phyloP scores from a whole-genome alignment of 768 basidiomycete species.

The Rubroboletus pulcherrimus region DNA sequence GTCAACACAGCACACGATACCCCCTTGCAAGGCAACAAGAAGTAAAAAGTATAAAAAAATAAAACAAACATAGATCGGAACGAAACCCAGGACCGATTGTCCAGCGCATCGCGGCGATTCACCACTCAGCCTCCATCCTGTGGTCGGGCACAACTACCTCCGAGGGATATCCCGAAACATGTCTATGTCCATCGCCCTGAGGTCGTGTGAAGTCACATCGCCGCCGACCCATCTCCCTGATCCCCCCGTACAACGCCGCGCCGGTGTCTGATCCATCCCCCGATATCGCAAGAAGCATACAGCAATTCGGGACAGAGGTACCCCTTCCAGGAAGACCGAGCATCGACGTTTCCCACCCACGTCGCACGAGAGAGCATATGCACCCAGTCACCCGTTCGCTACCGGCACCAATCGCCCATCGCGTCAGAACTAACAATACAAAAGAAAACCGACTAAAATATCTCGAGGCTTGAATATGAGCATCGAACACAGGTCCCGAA shows the following conservation, averaged over 20 bases:
- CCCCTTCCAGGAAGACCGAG: neutral
- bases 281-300: neutral
- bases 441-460: neutral
- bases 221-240: slow-evolving; percentile 10
- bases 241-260: neutral
- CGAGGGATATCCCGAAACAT: neutral
- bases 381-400: slow-evolving; percentile 20
- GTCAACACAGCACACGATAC: neutral
- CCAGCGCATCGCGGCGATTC: neutral
- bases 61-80: neutral
- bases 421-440: neutral
- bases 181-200: neutral
- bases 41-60: neutral
- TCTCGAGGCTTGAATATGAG: slow-evolving; percentile 8
- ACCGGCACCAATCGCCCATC: slow-evolving; percentile 5
- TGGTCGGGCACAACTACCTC: slow-evolving; percentile 2
- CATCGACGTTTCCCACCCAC: neutral
- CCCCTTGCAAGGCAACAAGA: neutral
- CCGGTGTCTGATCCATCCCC: neutral
- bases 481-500: slow-evolving; percentile 2
- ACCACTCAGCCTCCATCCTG: neutral
- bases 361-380: slow-evolving; percentile 13
- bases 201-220: neutral
- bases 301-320: neutral
- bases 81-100: neutral